phyloP scores from a whole-genome alignment of 441 rosid genomes.

The Kokia cookei region DNA sequence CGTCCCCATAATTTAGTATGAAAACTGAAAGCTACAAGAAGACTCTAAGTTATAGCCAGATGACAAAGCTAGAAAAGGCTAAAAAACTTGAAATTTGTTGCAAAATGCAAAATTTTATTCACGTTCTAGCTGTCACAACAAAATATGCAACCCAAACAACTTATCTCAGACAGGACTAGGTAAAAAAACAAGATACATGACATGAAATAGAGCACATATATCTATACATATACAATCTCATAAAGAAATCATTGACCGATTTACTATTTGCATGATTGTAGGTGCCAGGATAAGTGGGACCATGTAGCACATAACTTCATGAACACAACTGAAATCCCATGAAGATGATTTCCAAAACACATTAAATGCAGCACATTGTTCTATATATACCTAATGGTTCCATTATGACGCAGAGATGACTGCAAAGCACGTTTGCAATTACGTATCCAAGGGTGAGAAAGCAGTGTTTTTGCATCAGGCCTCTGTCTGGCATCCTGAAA shows the following conservation, averaged over 20 bases:
- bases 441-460: slow-evolving; percentile 98
- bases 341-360: not conserved
- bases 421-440: slow-evolving; percentile 86
- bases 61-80: not conserved
- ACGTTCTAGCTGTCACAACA: not conserved
- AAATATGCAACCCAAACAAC: not conserved
- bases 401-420: slow-evolving; percentile 80
- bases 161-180: not conserved
- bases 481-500: slow-evolving; percentile 95
- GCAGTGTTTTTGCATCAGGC: slow-evolving; percentile 98
- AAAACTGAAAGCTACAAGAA: not conserved
- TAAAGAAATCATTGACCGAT: not conserved
- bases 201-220: not conserved
- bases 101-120: not conserved
- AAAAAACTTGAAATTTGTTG: not conserved
- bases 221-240: not conserved
- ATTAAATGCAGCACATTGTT: not conserved
- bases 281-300: not conserved
- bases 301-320: not conserved
- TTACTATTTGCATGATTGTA: not conserved
- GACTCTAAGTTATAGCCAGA: not conserved
- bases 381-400: slow-evolving; percentile 56
- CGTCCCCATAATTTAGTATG: not conserved
- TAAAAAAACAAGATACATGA: not conserved
- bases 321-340: not conserved